Base-by-base conservation (phyloP, 2,329 filamentous ascomycete genomes). In the Pseudogymnoascus sp. region DNA sequence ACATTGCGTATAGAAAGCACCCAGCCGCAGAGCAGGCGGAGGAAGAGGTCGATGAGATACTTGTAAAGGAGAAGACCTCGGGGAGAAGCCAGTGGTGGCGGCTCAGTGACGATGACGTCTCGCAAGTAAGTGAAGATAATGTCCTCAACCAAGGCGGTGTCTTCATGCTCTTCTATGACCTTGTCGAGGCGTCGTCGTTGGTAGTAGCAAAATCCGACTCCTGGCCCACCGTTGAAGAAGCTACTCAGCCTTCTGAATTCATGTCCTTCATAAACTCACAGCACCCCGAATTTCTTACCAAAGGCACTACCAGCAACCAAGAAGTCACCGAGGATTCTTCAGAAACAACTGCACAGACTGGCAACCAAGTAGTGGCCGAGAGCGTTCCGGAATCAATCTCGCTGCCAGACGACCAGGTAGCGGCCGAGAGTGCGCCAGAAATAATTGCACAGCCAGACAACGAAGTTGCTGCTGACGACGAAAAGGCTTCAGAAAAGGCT, bases 101-200 rank as follows among this genome's bases (percentile, higher is more conserved):
- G 14, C 80, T 97, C 28, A 97, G 93, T 73, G 93, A 97, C 70
- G 90, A 96, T 65, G 87, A 89, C 66, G 93, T 97, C 6, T 84
- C 81, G 65, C 81, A 84, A 67, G 88, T 93, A 23, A 84, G 84
- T 18, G 90, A 96, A 72, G 82, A 87, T 9, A 82, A 83, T 28
- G 90, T 96, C 0, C 77, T 95, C 60, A 82, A 80, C 1, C 88
- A 96, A 68, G 87, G 72, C 34, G 91, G 91, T 1, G 93, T 93
- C 0, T 97, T 97, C 72, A 97, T 99, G 93, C 82, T 97, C 0
- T 97, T 97, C 74, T 99, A 97, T 74, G 93, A 99, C 73, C 85
- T 84, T 56, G 78, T 89, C 23, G 85, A 88, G 63, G 75, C 80
- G 2, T 56, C 49, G 21, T 34, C 49, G 21, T 34, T 56, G 28